A percentile compares a stretch with the other conserved stretches of the same genome.
Evolutionary conservation across 2,329 filamentous ascomycete species (phyloP).

Genomic region (Exophiala phaeomuriformis): DNA sequence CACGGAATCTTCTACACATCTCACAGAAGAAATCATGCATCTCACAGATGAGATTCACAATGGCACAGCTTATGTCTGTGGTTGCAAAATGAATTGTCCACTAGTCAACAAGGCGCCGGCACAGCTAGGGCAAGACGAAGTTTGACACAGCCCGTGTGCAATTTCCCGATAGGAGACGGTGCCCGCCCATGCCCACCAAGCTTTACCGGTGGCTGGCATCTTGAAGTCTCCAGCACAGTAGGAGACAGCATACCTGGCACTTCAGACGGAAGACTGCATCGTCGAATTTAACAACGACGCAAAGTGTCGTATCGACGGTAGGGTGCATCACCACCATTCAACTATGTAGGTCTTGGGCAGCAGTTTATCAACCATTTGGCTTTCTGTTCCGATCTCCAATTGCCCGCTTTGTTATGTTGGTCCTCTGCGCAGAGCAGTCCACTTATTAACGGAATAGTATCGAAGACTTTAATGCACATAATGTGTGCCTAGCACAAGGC

Average conservation of each 20-base stretch:
- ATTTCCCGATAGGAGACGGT: conserved; percentile 16
- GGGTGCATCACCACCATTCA: too few relatives aligned
- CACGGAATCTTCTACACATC: conserved; percentile 17
- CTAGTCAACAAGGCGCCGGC: neutral
- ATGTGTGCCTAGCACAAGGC: neutral
- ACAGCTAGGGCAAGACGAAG: neutral
- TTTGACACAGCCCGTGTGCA: conserved; percentile 10
- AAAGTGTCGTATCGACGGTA: too few relatives aligned
- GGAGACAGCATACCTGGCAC: neutral
- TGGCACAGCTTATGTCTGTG: neutral
- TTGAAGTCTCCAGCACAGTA: neutral
- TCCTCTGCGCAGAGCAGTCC: neutral
- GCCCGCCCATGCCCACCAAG: neutral
- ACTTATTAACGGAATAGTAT: too few relatives aligned
- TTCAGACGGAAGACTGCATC: too few relatives aligned
- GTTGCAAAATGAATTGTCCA: neutral
- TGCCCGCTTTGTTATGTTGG: neutral
- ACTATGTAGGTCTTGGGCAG: too few relatives aligned
- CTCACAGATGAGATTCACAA: neutral
- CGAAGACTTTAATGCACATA: too few relatives aligned
- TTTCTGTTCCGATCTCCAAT: neutral
- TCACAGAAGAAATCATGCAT: neutral
- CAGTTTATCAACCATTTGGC: too few relatives aligned
- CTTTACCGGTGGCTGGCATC: neutral
- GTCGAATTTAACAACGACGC: too few relatives aligned